Base-by-base conservation (phyloP, 495 filamentous ascomycete genomes). In the Pseudoneurospora amorphoporcata region DNA sequence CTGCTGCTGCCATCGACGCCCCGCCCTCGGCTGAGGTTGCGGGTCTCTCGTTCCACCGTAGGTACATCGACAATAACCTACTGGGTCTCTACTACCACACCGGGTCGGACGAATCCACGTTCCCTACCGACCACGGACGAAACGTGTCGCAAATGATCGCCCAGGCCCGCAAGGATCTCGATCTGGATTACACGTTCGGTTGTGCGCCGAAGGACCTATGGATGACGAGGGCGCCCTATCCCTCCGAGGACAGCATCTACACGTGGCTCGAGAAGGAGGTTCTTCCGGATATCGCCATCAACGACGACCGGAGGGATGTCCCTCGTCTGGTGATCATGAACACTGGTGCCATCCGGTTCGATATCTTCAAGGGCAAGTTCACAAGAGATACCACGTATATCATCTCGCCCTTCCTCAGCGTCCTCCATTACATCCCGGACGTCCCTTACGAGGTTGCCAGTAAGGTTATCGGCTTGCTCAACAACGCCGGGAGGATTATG, bases 41-140 rank as follows among this genome's bases (percentile, higher is more conserved):
- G 7, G 39, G 32, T 29, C 35, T 88, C 29, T 82, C 81, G 39
- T 97, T 94, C 77, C 85, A 87, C 71, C 89, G 95, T 68, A 86
- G 90, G 68, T 99, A 99, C 80, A 94, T 99, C 77, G 95, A 99
- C 80, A 97, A 96, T 81, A 99, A 99, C 76, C 86, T 97, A 7
- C 90, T 86, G 73, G 96, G 94, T 5, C 90, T 94, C 71, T 85
- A 93, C 73, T 87, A 97, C 74, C 95, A 99, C 77, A 92, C 92
- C 8, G 86, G 86, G 7, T 89, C 92, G 39, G 88, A 93, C 78
- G 80, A 81, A 12, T 78, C 82, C 10, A 90, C 90, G 2, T 99
- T 99, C 77, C 87, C 88, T 9, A 99, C 96, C 3, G 85, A 90
- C 14, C 88, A 90, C 65, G 95, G 95, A 41, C 84, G 82, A 17